Base-by-base conservation (phyloP, 371 early-diverging fungal genomes). In the Ordospora colligata region DNA sequence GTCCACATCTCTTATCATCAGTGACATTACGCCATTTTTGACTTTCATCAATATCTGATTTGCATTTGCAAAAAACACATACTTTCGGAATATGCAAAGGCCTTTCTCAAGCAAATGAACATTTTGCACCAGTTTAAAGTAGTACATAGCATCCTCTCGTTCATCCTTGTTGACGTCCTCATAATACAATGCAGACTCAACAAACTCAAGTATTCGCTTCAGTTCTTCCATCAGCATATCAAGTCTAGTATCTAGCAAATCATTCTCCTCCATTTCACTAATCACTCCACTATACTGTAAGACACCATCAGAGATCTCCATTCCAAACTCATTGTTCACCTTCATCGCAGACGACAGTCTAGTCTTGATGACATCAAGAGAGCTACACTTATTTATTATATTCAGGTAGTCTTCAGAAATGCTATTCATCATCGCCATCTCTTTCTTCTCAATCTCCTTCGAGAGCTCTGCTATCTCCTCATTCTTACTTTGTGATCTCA, bases 381-480 rank as follows among this genome's bases (percentile, higher is more conserved):
- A 46, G 45, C 27, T 47, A 49, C 80, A 80, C 47, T 51, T 76
- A 19, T 67, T 54, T n/a, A 80, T 72, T 14, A 80, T 70, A 40
- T 66, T 47, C 19, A 76, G 21, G 51, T 80, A 80, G 46, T 62
- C 76, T 46, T 50, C 21, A 17, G 72, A 37, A n/a, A 80, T 47
- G 17, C 62, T 47, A 17, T 37, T 37, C 21, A 49, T 23, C 72
- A 80, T 70, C 17, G 42, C 52, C 45, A 44, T 72, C 54, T 72
- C 73, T 42, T 63, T 50, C 0, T 43, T 49, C 58, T 75, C 76
- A 52, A 80, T 75, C 62, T 67, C 58, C 32, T 43, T 70, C 2
- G 67, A 40, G n/a, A 72, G 44, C 40, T 44, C 45, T 12, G 17
- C 21, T 37, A 45, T 32, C 32, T 43, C 23, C 14, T 40, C 21